phyloP scores from a whole-genome alignment of 2,329 filamentous ascomycete species.

The Cytospora piceae region DNA sequence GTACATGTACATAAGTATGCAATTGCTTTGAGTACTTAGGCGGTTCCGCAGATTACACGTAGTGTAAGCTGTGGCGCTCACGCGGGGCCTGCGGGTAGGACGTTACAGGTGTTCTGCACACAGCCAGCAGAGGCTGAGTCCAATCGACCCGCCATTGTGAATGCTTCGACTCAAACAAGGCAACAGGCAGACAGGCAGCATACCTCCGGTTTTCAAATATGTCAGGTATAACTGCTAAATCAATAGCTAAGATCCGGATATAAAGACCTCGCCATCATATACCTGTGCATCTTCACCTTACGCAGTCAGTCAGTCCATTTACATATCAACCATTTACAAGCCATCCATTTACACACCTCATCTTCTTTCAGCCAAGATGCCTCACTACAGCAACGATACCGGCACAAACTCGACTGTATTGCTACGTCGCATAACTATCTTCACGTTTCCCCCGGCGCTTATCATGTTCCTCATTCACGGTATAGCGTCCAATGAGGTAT shows the following conservation, averaged over 20 bases:
- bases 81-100: no score
- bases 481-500: constrained; percentile 13
- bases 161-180: neutral
- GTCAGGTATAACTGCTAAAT: no score
- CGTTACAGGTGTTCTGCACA: no score
- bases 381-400: neutral
- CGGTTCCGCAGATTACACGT: no score
- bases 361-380: neutral
- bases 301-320: no score
- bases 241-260: neutral
- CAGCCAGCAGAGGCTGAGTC: neutral
- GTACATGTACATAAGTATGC: no score
- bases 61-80: no score
- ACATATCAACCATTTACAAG: neutral
- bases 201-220: neutral
- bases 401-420: constrained; percentile 13
- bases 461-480: constrained; percentile 24
- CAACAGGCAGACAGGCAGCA: neutral
- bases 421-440: constrained; percentile 35
- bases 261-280: neutral
- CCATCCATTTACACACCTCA: neutral
- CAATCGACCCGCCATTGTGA: neutral
- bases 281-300: neutral
- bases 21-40: no score
- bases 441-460: constrained; percentile 28